These are phyloP conservation scores for Tolypocladium cylindrosporum DNA, from an alignment of 2,329 filamentous ascomycete genomes.

Conservation along the genomic window DNA sequence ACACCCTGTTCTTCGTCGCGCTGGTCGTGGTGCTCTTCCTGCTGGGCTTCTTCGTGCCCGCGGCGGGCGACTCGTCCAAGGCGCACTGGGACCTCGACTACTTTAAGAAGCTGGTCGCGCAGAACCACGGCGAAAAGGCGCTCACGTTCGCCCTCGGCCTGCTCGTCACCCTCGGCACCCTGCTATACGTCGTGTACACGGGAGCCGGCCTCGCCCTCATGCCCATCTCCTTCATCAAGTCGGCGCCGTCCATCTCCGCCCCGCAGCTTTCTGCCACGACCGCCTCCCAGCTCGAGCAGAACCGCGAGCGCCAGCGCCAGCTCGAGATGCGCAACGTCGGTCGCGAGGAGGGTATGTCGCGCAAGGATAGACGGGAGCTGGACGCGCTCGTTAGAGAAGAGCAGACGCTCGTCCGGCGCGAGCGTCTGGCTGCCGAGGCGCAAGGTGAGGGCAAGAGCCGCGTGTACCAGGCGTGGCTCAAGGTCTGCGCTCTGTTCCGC, in stretches of 20 bases:
- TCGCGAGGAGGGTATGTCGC: slow-evolving; percentile 61
- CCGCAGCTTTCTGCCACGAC: slow-evolving; percentile 70
- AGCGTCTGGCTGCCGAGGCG: slow-evolving; percentile 76
- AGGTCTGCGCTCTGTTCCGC: slow-evolving; percentile 70
- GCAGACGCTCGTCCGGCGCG: slow-evolving; percentile 79
- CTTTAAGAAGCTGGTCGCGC: slow-evolving; percentile 70
- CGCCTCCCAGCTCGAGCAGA: slow-evolving; percentile 70
- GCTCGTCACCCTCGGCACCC: slow-evolving; percentile 76
- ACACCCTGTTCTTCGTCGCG: slow-evolving; percentile 75
- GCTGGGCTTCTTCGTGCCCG: slow-evolving; percentile 87
- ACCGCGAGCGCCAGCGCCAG: slow-evolving; percentile 85
- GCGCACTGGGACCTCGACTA: slow-evolving; percentile 77
- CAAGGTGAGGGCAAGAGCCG: slow-evolving; percentile 66
- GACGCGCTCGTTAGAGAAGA: slow-evolving; percentile 84
- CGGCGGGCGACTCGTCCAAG: slow-evolving; percentile 55
- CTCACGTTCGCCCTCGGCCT: slow-evolving; percentile 82
- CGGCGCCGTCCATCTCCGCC: slow-evolving; percentile 74
- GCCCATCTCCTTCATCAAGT: slow-evolving; percentile 85
- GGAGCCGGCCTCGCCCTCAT: slow-evolving; percentile 80
- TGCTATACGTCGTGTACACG: slow-evolving; percentile 84
- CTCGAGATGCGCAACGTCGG: slow-evolving; percentile 78
- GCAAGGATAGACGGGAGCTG: slow-evolving; percentile 81
- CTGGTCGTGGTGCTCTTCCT: slow-evolving; percentile 78
- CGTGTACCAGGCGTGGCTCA: slow-evolving; percentile 68
- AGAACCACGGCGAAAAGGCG: slow-evolving; percentile 83